Evolutionary conservation across 768 basidiomycete species (phyloP), one percentile per base, ranked within the genome.

Genomic region (Suillus plorans): DNA sequence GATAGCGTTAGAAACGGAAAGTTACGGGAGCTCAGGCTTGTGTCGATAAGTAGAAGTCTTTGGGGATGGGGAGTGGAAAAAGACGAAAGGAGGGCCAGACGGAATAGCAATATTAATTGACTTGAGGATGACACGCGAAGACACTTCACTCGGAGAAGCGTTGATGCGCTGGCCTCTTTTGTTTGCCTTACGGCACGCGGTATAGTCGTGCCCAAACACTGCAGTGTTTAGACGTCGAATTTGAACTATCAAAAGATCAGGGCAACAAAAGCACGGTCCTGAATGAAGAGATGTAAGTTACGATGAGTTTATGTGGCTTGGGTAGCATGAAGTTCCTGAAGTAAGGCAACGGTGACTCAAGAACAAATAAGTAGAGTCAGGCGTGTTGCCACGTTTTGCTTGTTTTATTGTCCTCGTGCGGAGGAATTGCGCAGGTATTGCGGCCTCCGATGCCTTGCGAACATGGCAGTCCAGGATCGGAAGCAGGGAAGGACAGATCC

Each of bases 1-100:
- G 61, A 63, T 66, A 62, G 64, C 49, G 53, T 36, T 22, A 62
- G 20, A 34, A 41, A 49, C 37, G 39, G 55, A 56, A 66, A 75
- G 79, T 79, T 72, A 64, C 80, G 71, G 79, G 81, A 77, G 69
- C 72, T 37, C 36, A 37, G 36, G 10, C 0, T 71, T 72, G 61
- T 55, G 63, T 63, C 63, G 63, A 44, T 67, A 63, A 58, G 63
- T 63, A 64, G 36, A 50, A 64, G n/a, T 34, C 37, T 64, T 60
- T 55, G 34, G 57, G 31, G 34, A 53, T 62, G 37, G 55, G 62
- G 60, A 47, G 49, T 42, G 49, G 49, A 64, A 57, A 68, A 67
- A 66, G 65, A 63, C 65, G 70, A 61, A 66, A 64, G 25, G 58
- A 64, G 25, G 39, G 60, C 62, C 58, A 64, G 61, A 50, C 62